Conservation (phyloP, 2,329 filamentous ascomycete genomes). For the Cercospora citrullina region DNA sequence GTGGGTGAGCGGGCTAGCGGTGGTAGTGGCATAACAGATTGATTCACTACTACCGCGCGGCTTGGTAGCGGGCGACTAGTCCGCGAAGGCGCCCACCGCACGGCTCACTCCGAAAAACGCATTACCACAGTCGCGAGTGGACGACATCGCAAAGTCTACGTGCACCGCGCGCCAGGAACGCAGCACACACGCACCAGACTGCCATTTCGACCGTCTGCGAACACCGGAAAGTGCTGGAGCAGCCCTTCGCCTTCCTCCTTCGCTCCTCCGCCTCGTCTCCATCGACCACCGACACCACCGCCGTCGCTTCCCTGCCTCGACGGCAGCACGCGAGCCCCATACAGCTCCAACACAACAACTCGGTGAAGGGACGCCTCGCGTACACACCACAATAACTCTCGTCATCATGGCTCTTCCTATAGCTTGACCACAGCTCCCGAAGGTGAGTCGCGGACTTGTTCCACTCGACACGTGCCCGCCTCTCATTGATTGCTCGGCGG, state of each 20-base stretch:
- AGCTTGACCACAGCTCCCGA: conserved; percentile 20
- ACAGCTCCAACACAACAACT: not conserved
- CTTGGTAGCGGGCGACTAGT: conserved; percentile 1
- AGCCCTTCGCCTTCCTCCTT: not conserved
- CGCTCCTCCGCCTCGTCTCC: not conserved
- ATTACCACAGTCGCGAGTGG: conserved; percentile 11
- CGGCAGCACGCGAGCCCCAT: not conserved
- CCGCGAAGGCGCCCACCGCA: not conserved
- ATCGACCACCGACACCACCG: conserved; percentile 3
- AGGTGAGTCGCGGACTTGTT: conserved; percentile 5
- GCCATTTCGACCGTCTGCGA: not conserved
- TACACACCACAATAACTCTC: conserved; percentile 16
- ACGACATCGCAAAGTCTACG: not conserved
- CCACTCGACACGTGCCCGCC: conserved; percentile 4
- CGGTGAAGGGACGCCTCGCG: conserved; percentile 1
- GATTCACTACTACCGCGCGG: not conserved
- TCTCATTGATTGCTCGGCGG: not conserved
- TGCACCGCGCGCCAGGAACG: conserved; percentile 7
- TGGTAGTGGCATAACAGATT: not conserved
- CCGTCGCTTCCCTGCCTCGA: conserved; percentile 2
- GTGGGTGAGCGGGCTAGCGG: conserved; percentile 8
- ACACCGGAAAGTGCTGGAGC: not conserved
- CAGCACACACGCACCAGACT: conserved; percentile 7
- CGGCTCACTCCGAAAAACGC: conserved; percentile 7
- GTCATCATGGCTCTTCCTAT: conserved; percentile 23